Evolutionary conservation across 305 asterid genomes (phyloP).

Genomic region (Fraxinus angustifolia): DNA sequence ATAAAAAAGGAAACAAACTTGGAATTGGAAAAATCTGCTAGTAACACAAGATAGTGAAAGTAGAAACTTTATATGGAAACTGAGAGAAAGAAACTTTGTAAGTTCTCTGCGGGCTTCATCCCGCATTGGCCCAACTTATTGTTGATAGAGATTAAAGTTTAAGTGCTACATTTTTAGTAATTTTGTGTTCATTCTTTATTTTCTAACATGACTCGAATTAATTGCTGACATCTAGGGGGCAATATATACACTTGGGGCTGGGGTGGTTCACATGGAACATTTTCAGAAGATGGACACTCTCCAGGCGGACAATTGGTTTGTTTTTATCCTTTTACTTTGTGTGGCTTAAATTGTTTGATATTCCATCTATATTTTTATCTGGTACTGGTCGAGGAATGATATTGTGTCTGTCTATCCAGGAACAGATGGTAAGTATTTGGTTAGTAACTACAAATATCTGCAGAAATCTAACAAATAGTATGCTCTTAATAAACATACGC

Average conservation of each 20-base stretch:
- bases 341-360: background rate
- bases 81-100: background rate
- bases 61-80: background rate
- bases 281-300: slow-evolving; percentile 78
- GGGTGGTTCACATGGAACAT: slow-evolving; percentile 98
- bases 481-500: background rate
- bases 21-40: background rate
- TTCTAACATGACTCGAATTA: slow-evolving; percentile 17
- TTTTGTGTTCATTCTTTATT: background rate
- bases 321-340: slow-evolving; percentile 14
- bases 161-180: background rate
- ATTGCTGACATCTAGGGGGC: slow-evolving; percentile 49
- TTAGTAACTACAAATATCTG: background rate
- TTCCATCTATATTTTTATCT: background rate
- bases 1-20: background rate
- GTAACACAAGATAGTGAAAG: background rate
- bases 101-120: background rate
- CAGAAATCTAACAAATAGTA: background rate
- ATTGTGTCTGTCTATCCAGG: background rate
- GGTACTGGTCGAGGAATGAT: background rate
- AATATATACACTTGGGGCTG: slow-evolving; percentile 89
- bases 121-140: background rate
- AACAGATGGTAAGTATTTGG: background rate
- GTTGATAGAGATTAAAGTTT: background rate
- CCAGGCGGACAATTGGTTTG: slow-evolving; percentile 98